Conservation (phyloP, 805 yeast species). For the Ogataea nitratoaversa region DNA sequence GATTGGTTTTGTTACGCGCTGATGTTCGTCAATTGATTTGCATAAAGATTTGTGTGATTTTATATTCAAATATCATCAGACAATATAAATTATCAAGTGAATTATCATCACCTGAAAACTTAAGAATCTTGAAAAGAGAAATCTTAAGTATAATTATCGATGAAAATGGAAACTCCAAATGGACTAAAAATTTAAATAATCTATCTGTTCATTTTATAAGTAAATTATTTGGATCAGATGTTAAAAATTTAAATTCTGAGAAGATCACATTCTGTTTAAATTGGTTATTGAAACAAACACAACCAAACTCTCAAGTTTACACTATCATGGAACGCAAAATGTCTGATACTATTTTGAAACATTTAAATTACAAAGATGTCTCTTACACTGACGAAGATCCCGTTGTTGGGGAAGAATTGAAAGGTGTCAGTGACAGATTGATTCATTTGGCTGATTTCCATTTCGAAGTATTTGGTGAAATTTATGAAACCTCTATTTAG, state of each 20-base stretch:
- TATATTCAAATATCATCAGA: constrained; percentile 63
- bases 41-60: constrained; percentile 63
- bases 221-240: constrained; percentile 17
- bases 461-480: constrained; percentile 76
- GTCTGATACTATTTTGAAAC: constrained; percentile 40
- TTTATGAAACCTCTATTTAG: constrained; percentile 37
- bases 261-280: constrained; percentile 61
- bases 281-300: constrained; percentile 84
- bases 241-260: constrained; percentile 29
- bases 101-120: constrained; percentile 34
- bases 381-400: constrained; percentile 20
- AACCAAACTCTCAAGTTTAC: constrained; percentile 75
- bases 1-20: constrained; percentile 73
- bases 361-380: constrained; percentile 8
- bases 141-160: constrained; percentile 77
- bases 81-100: constrained; percentile 30
- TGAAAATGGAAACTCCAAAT: constrained; percentile 80
- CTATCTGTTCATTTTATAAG: constrained; percentile 66
- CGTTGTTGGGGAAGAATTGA: constrained; percentile 46
- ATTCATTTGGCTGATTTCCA: constrained; percentile 70
- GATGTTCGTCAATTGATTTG: constrained; percentile 85
- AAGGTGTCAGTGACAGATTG: constrained; percentile 53
- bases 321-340: constrained; percentile 67
- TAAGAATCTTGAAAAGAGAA: constrained; percentile 57
- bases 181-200: constrained; percentile 79